Evolutionary conservation across 345 rosid genomes (phyloP).

Genomic region (Litchi chinensis): DNA sequence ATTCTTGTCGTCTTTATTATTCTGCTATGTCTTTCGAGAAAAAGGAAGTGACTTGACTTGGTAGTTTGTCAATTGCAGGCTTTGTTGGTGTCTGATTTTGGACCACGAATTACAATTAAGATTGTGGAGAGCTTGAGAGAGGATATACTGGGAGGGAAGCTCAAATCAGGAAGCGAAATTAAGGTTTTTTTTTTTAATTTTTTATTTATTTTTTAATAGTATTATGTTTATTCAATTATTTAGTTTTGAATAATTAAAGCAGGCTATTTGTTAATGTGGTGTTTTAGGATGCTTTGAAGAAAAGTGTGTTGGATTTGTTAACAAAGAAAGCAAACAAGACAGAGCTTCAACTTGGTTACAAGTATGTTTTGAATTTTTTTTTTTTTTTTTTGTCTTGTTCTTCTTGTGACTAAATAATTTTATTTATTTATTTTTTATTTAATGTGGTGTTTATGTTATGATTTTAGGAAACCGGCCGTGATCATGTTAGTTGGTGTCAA

Average conservation of each 20-base stretch:
- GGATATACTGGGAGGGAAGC: constrained; percentile 79
- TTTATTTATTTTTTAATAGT: neutral
- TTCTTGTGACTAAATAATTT: neutral
- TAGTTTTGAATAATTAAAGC: neutral
- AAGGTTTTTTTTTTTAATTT: constrained; percentile 61
- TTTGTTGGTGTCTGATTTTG: constrained; percentile 87
- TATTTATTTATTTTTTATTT: constrained; percentile 8
- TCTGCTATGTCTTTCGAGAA: neutral
- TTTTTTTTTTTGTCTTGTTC: neutral
- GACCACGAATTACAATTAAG: constrained; percentile 83
- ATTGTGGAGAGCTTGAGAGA: constrained; percentile 86
- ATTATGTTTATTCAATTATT: neutral
- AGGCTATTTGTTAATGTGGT: neutral
- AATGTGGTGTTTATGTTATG: constrained; percentile 6
- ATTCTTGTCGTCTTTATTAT: neutral
- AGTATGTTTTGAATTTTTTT: constrained; percentile 37
- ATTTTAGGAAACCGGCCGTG: constrained; percentile 86
- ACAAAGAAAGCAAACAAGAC: constrained; percentile 68
- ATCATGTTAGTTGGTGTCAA: constrained; percentile 85
- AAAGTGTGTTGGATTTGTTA: constrained; percentile 68
- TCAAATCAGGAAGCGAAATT: constrained; percentile 88
- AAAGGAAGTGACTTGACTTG: neutral
- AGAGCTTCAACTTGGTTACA: constrained; percentile 86
- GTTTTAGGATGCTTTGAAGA: constrained; percentile 82
- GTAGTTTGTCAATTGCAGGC: constrained; percentile 44